phyloP scores from a whole-genome alignment of 2,329 filamentous ascomycete genomes.

The Nemania sp. region DNA sequence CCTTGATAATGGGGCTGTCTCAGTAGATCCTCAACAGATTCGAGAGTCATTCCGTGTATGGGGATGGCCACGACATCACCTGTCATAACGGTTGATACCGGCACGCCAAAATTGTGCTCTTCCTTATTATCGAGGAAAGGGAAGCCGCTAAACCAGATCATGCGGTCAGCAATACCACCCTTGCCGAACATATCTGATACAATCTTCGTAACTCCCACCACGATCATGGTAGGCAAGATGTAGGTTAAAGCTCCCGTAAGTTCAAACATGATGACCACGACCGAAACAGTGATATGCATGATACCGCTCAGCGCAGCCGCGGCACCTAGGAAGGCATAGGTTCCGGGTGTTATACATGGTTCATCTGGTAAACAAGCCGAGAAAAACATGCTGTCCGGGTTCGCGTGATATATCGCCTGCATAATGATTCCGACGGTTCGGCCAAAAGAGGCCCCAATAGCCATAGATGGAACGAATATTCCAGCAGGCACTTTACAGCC shows the following conservation, averaged over 20 bases:
- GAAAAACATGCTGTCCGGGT: conserved; percentile 87
- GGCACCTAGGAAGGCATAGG: conserved; percentile 94
- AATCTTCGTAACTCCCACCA: conserved; percentile 95
- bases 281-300: conserved; percentile 97
- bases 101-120: conserved; percentile 95
- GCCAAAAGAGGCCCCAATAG: conserved; percentile 93
- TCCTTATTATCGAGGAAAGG: conserved; percentile 98
- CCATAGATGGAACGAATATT: conserved; percentile 99
- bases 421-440: conserved; percentile 95
- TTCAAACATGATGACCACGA: conserved; percentile 99
- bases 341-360: conserved; percentile 96
- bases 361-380: conserved; percentile 89
- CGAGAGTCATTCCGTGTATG: conserved; percentile 77
- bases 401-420: conserved; percentile 85
- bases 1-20: conserved; percentile 87
- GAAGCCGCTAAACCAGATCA: conserved; percentile 99
- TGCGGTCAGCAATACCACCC: conserved; percentile 94
- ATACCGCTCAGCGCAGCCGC: conserved; percentile 93
- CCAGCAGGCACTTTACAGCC: conserved; percentile 98
- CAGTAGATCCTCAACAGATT: conserved; percentile 81
- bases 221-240: conserved; percentile 98
- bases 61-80: conserved; percentile 79
- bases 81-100: conserved; percentile 92
- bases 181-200: conserved; percentile 93
- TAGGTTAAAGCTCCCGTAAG: conserved; percentile 97